Base-by-base conservation (phyloP, 2,329 filamentous ascomycete species). In the Kalaharituber pfeilii region DNA sequence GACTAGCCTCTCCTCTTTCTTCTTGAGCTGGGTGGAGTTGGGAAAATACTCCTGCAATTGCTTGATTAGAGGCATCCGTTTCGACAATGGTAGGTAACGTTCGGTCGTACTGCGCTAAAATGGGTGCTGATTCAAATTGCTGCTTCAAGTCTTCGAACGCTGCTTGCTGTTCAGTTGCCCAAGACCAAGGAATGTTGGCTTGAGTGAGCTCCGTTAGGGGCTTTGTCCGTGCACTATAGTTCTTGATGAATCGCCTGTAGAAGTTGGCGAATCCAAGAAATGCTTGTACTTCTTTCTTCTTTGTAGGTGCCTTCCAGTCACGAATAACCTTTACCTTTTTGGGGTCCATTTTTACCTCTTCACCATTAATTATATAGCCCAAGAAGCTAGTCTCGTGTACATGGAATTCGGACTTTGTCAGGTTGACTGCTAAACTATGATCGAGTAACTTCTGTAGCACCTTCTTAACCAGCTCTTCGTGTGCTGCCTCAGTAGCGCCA, bases 291-390 rank as follows among this genome's bases (percentile, higher is more conserved):
- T n/a, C n/a, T n/a, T n/a, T n/a, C n/a, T n/a, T n/a, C n/a, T n/a
- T n/a, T n/a, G n/a, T n/a, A n/a, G n/a, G n/a, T n/a, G n/a, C n/a
- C n/a, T n/a, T n/a, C 54, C 54, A 58, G 3, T 45, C 33, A 2
- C n/a, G 3, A 1, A 58, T 28, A 5, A 27, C 18, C 24, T 56
- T 20, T 4, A 55, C 25, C 25, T 58, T 54, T 13, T 29, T 27
- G 5, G 29, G 1, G 5, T 52, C 53, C 55, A 57, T 55, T 24
- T 45, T 44, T 2, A 53, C 50, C 0, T 50, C 57, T 7, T 55
- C 18, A 2, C 15, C 9, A 22, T n/a, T 33, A 22, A 39, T 45
- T n/a, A 26, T 49, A 47, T 25, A 27, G 1, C 52, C 51, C 2
- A 56, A 1, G 25, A 53, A 58, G 6, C 52, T 51, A 24, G 44